A percentile compares a stretch with the other conserved stretches of the same genome.
These are phyloP conservation scores for Cyphellophora europaea DNA, from an alignment of 2,329 filamentous ascomycete genomes.

Conservation along the genomic window DNA sequence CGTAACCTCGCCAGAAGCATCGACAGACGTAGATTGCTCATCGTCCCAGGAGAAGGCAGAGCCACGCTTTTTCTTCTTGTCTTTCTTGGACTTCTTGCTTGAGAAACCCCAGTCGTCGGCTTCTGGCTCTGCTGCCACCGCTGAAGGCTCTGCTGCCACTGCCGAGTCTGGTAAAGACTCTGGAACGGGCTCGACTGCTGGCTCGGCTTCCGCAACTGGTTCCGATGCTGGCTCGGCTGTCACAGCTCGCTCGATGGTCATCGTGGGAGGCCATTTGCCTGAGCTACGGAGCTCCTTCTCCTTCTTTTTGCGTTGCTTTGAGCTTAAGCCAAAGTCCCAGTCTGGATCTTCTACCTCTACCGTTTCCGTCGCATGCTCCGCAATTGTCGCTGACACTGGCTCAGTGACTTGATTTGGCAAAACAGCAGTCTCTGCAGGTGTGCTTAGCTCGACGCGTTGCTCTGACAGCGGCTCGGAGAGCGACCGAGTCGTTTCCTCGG, in stretches of 20 bases:
- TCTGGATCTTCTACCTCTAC: neutral
- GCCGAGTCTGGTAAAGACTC: neutral
- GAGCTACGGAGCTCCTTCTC: neutral
- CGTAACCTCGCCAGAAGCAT: neutral
- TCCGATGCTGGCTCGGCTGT: too few species aligned
- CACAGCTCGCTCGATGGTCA: neutral
- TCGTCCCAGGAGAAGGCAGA: constrained; percentile 2
- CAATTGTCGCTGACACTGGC: too few species aligned
- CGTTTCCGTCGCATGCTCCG: too few species aligned
- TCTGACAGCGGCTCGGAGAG: too few species aligned
- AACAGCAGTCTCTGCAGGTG: too few species aligned
- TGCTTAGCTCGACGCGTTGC: too few species aligned
- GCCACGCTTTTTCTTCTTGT: constrained; percentile 7
- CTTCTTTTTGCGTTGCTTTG: neutral
- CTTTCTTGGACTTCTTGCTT: constrained; percentile 23
- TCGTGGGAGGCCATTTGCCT: neutral
- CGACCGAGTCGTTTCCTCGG: too few species aligned
- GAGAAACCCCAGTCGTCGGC: constrained; percentile 13
- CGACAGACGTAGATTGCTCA: neutral
- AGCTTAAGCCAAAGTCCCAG: neutral
- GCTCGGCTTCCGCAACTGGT: constrained; percentile 1
- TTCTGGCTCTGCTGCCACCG: neutral
- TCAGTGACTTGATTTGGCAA: too few species aligned
- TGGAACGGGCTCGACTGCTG: neutral
- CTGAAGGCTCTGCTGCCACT: neutral